These are phyloP conservation scores for Glycyrrhiza uralensis DNA, from an alignment of 306 rosid genomes.

Conservation along the genomic window DNA sequence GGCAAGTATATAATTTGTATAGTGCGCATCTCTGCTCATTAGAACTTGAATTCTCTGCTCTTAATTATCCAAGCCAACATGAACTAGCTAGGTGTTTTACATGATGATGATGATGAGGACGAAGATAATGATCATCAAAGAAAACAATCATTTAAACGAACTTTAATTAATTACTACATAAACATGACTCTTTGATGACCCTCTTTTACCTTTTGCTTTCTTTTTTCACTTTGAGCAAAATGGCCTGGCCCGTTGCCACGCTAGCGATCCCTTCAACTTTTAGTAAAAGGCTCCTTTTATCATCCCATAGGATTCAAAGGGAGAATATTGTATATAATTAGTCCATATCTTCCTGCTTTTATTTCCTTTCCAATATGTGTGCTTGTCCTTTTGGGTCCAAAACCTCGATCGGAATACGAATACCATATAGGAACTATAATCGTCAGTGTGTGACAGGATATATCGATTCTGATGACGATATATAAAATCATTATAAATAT, in stretches of 20 bases:
- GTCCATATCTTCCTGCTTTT: constrained; percentile 1
- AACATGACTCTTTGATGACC: constrained; percentile 14
- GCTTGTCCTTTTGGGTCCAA: background rate
- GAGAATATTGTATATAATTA: background rate
- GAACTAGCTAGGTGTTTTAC: background rate
- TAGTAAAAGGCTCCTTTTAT: constrained; percentile 23
- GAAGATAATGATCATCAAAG: background rate
- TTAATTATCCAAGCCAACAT: background rate
- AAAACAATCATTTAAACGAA: constrained; percentile 21
- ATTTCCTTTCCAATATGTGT: constrained; percentile 19
- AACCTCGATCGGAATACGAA: background rate
- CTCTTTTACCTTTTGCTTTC: constrained; percentile 26
- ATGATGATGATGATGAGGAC: background rate
- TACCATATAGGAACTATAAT: background rate
- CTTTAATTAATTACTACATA: background rate
- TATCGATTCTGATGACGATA: background rate
- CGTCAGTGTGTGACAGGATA: background rate
- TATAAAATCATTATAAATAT: background rate
- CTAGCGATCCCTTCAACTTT: constrained; percentile 23
- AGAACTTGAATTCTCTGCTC: background rate
- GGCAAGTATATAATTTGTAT: too few relatives aligned
- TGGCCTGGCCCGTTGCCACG: constrained; percentile 1
- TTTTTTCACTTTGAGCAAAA: constrained; percentile 27
- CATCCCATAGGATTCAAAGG: background rate
- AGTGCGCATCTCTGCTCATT: background rate